These are phyloP conservation scores for Hymenoscyphus repandus DNA, from an alignment of 2,329 filamentous ascomycete genomes.

Conservation along the genomic window DNA sequence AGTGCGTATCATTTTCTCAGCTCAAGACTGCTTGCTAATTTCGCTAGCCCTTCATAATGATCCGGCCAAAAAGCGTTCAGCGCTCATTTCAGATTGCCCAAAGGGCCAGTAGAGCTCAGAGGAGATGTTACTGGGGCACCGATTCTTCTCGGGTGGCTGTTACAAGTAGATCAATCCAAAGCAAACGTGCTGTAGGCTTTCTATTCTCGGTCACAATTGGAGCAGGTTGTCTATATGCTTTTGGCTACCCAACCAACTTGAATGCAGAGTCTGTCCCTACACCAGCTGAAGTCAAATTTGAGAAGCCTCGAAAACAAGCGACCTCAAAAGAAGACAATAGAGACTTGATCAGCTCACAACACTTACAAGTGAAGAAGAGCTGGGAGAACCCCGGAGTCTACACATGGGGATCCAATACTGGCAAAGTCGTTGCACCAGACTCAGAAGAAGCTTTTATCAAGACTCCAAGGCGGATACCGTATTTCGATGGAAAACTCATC, in stretches of 20 bases:
- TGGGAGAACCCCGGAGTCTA: conserved; percentile 83
- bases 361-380: conserved; percentile 80
- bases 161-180: conserved; percentile 9
- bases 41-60: conserved; percentile 14
- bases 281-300: conserved; percentile 57
- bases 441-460: conserved; percentile 75
- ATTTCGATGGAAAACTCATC: conserved; percentile 79
- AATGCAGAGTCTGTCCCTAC: conserved; percentile 28
- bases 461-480: conserved; percentile 69
- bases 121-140: conserved; percentile 19
- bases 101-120: conserved; percentile 15
- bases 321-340: conserved; percentile 65
- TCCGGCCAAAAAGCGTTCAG: conserved; percentile 15
- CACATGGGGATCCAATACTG: conserved; percentile 85
- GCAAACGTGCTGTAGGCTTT: conserved; percentile 13
- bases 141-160: conserved; percentile 13
- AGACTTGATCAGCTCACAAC: conserved; percentile 76
- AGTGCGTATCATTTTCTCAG: not conserved
- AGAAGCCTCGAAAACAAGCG: conserved; percentile 55
- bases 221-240: conserved; percentile 23
- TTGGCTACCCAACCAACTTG: conserved; percentile 21
- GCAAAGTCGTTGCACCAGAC: conserved; percentile 78
- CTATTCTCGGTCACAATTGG: conserved; percentile 21
- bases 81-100: conserved; percentile 13
- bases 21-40: not conserved